A percentile compares a stretch with the other conserved stretches of the same genome.
Conservation (phyloP, 2,329 filamentous ascomycete genomes). For the Claviceps pazoutovae region DNA sequence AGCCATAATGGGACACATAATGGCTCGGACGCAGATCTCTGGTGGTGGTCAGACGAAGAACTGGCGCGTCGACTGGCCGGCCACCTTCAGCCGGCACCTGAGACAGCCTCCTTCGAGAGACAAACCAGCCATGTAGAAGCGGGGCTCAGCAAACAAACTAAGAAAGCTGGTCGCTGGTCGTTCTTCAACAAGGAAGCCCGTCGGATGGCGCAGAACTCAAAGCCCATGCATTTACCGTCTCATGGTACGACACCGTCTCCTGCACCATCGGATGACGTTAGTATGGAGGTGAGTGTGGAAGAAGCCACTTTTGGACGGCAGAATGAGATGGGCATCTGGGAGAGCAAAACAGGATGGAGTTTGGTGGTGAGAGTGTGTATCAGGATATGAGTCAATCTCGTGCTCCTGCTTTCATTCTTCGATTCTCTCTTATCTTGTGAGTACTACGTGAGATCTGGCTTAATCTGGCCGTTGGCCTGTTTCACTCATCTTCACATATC, state of each 20-base stretch:
- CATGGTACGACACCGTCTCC: not conserved
- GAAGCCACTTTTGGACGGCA: constrained; percentile 36
- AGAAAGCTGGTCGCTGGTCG: constrained; percentile 14
- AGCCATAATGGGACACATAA: not conserved
- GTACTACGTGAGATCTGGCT: no score
- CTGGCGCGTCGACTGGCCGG: constrained; percentile 31
- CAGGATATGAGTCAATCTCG: not conserved
- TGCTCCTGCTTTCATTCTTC: not conserved
- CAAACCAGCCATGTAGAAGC: constrained; percentile 17
- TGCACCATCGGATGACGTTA: constrained; percentile 13
- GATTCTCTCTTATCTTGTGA: not conserved
- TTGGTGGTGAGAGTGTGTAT: constrained; percentile 24
- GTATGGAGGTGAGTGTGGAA: constrained; percentile 29
- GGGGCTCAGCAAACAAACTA: constrained; percentile 17
- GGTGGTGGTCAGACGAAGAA: constrained; percentile 35
- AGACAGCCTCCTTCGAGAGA: constrained; percentile 10
- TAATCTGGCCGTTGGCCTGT: no score
- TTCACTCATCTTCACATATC: no score
- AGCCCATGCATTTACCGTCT: not conserved
- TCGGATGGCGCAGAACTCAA: not conserved
- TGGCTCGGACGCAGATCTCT: constrained; percentile 5
- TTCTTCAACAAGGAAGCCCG: constrained; percentile 15
- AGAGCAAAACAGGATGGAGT: constrained; percentile 35
- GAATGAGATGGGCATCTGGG: constrained; percentile 38
- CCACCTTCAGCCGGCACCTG: constrained; percentile 25